These are phyloP conservation scores for Suillus hirtellus DNA, from an alignment of 768 basidiomycete genomes.

Conservation along the genomic window DNA sequence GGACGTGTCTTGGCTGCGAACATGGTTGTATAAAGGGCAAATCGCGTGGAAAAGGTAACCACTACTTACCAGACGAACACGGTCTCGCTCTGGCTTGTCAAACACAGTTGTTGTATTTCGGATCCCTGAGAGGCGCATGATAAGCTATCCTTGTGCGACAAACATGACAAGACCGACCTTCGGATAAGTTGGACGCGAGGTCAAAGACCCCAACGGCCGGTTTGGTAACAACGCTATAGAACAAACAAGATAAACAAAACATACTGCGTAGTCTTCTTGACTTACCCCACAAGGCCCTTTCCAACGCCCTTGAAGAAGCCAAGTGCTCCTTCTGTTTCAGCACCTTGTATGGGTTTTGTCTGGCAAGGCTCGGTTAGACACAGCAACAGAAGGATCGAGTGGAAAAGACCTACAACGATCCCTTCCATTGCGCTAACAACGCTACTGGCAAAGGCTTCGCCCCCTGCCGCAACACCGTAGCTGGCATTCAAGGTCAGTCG, in stretches of 20 bases:
- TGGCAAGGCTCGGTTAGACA: constrained; percentile 31
- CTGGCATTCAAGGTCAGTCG: constrained; percentile 36
- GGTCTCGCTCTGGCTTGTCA: constrained; percentile 86
- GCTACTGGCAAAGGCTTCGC: constrained; percentile 91
- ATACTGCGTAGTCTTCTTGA: constrained; percentile 1
- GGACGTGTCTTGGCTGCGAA: constrained; percentile 76
- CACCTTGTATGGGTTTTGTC: constrained; percentile 98
- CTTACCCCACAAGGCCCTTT: constrained; percentile 90
- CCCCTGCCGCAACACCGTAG: constrained; percentile 95
- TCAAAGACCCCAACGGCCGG: constrained; percentile 97
- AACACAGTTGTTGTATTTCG: constrained; percentile 99
- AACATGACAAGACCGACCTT: constrained; percentile 53
- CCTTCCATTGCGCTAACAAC: constrained; percentile 96
- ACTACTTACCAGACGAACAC: constrained; percentile 69
- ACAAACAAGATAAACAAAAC: constrained; percentile 6
- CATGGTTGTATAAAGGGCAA: background rate
- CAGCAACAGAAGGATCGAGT: background rate
- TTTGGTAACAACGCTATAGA: constrained; percentile 82
- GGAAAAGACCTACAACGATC: constrained; percentile 63
- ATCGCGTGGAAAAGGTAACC: background rate
- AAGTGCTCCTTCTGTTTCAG: constrained; percentile 88
- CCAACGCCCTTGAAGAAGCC: constrained; percentile 99
- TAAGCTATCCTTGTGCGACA: background rate
- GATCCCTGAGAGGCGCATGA: constrained; percentile 60
- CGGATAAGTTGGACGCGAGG: constrained; percentile 90